Base-by-base conservation (phyloP, 495 filamentous ascomycete genomes). In the Penicillium goetzii region DNA sequence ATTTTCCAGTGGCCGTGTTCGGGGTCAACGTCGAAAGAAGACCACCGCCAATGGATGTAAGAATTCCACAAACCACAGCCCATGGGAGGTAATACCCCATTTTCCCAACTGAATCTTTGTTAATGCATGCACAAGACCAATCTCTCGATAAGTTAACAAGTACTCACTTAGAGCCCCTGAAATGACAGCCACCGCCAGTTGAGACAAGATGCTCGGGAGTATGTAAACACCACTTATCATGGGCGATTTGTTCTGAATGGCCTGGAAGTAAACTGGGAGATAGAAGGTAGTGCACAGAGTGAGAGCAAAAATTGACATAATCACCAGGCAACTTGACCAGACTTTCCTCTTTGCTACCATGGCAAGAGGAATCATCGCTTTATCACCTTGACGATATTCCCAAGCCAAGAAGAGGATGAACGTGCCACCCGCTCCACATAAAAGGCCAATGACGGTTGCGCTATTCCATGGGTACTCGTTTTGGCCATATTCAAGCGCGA, bases 11-110 rank as follows among this genome's bases (percentile, higher is more conserved):
- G 0, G 72, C 54, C 14, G 83, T 86, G 4, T 63, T 47, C 3
- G 80, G 78, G 6, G 71, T 69, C 9, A 84, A 75, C 14, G 81
- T 84, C 21, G 81, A 81, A 21, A 85, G 62, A 34, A 89, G 70
- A 3, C 85, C 85, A 17, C 74, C 72, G 14, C 78, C 81, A 49
- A 87, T 66, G 10, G 77, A 43, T 34, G 62, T 69, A 9, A 74
- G 50, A 3, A 64, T 45, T 11, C 69, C 70, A 23, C 74, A 59
- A 19, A 57, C 47, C 11, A 86, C 54, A 23, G 67, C 72, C 56
- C 77, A 78, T 0, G 83, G 85, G 6, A 83, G 71, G 51, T 84
- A 86, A 65, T 85, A 81, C 38, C 84, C 85, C 6, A 81, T 41
- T 52, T 67, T 72, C 19, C 70, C 71, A 49, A 78, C 78, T 78